Base-by-base conservation (phyloP, 2,329 filamentous ascomycete species). In the Paradendryphiella salina region DNA sequence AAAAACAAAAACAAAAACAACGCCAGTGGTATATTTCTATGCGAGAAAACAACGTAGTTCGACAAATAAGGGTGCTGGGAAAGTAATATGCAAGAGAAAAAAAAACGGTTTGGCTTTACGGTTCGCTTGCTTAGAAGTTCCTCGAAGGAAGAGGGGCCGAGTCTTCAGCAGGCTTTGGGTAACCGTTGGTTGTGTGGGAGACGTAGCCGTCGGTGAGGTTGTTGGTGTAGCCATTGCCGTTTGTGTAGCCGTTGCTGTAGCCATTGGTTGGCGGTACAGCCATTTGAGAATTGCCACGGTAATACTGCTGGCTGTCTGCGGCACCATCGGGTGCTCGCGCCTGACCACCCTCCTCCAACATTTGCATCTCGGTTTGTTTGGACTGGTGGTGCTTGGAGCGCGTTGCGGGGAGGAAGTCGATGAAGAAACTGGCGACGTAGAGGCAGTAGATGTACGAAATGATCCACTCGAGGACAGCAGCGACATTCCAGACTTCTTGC, bases 371-470 rank as follows among this genome's bases (percentile, higher is more conserved):
- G 2, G 71, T 74, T 50, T 68, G 62, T 43, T 59, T 52, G 46
- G 64, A 67, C 51, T 75, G 67, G 53, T 72, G 70, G 59, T 76
- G 70, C 57, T 81, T 83, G 9, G 85, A 88, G 55, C 82, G 78
- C 2, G 88, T 78, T 9, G 90, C 89, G 0, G 94, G 94, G 57
- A 89, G 80, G 41, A 99, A 84, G 75, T 99, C 93, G 69, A 96
- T 80, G 66, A 87, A 82, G 78, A 96, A 97, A 54, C 87, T 90
- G 56, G 93, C 82, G 54, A 95, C 80, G 76, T 96, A 97, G 67
- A 92, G 87, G 45, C 88, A 89, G 76, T 92, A 96, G 67, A 96
- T 80, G 67, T 96, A 85, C 26, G 90, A 84, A 58, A 96, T 85
- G 53, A 84, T 72, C 84, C 84, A 87, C 76, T 97, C 93, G 26